Base-by-base conservation (phyloP, 2,329 filamentous ascomycete genomes). In the Trichoderma arundinaceum region DNA sequence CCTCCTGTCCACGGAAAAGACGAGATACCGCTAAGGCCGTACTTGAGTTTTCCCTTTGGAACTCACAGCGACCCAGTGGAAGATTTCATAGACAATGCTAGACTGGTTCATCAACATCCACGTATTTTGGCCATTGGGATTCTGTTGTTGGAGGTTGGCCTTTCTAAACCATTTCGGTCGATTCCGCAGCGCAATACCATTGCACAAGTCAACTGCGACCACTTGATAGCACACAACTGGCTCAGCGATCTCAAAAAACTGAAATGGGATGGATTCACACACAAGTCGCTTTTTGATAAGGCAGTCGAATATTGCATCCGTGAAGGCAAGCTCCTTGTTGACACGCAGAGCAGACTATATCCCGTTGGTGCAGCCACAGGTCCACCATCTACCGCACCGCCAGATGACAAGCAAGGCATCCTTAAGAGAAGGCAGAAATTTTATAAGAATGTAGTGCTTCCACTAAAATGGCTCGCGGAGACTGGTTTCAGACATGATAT, bases 381-480 rank as follows among this genome's bases (percentile, higher is more conserved):
- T 5, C 12, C 4, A 12, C 28, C 32, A 57, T n/a, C 19, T 9
- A 43, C 41, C 10, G 22, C 35, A 4, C 49, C 5, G 10, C 28
- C 7, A 8, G 33, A 51, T 15, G 22, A 19, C 13, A 15, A 39
- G 19, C 8, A n/a, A 19, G 48, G 32, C 8, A 28, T 51, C n/a
- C 28, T 49, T 5, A 15, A 7, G 12, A 46, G 59, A 8, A 35
- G 46, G 22, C 52, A 53, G 43, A 51, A n/a, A 4, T 51, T 62
- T 41, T 53, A 62, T 15, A 38, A 53, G 2, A 38, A 62, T 7
- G 59, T 62, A 8, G 59, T 62, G 9, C 44, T 15, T 19, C 59
- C 59, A 15, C 59, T 62, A 8, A 19, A n/a, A n/a, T 62, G 59
- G 59, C 46, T 62, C 4, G 59, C 59, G 3, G 38, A 62, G 17